A percentile compares a stretch with the other conserved stretches of the same genome.
Conservation (phyloP, 73 alveolate genomes). For the Paramecium tetraurelia region DNA sequence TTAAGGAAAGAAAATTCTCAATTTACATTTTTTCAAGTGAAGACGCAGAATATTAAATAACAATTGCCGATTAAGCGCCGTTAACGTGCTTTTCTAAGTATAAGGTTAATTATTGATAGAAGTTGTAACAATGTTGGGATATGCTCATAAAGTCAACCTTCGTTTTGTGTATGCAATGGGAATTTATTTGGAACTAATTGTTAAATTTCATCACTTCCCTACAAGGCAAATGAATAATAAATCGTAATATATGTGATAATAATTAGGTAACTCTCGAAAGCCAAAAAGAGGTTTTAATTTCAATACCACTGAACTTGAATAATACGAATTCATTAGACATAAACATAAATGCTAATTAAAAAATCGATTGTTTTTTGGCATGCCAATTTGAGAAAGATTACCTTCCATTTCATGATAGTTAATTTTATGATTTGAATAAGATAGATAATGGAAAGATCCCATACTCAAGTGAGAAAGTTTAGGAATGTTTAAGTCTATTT, state of each 20-base stretch:
- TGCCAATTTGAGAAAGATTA: neutral
- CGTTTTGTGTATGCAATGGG: neutral
- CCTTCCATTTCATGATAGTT: neutral
- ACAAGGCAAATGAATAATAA: neutral
- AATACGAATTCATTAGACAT: neutral
- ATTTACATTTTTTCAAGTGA: neutral
- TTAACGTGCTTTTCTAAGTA: neutral
- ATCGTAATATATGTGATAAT: neutral
- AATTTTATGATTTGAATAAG: neutral
- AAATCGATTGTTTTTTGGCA: neutral
- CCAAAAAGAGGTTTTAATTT: neutral
- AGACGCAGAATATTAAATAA: neutral
- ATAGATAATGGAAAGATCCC: neutral
- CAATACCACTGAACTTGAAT: neutral
- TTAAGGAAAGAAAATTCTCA: neutral
- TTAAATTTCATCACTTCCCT: neutral
- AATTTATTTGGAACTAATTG: neutral
- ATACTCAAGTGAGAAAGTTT: neutral
- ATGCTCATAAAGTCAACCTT: neutral
- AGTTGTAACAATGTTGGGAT: neutral
- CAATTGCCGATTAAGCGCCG: neutral
- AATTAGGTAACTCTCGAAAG: neutral
- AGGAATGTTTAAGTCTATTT: neutral
- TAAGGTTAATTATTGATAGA: neutral
- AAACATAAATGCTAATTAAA: neutral